Evolutionary conservation across 2,329 filamentous ascomycete species (phyloP), one percentile per base, ranked within the genome.

Genomic region (Penicillium sp.): DNA sequence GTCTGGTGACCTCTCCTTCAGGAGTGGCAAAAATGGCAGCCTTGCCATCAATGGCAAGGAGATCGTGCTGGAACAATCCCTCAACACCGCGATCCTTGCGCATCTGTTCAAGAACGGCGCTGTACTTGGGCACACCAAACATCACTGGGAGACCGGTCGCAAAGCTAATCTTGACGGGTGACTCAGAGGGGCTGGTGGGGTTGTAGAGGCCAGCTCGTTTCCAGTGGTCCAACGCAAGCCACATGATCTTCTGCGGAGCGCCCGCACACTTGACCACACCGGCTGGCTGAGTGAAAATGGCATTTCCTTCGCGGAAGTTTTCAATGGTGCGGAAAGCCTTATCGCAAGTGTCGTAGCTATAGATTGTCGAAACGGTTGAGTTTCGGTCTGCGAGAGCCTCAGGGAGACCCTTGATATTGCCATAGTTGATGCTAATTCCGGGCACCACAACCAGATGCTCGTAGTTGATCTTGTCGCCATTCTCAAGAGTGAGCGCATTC

Each of bases 401-500:
- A 0, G 80, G 75, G n/a, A 86, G 70, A 21, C 84, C 84, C 70
- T 82, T 79, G 69, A 86, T 77, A 61, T 73, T 78, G 59, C 70
- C 74, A 47, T 78, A 81, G 70, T 84, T 75, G 66, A 85, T 73
- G 17, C 71, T 73, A 65, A 86, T 79, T 6, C 84, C 84, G 0
- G 86, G 86, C 0, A 74, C 85, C 0, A 89, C 85, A 35, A 89
- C 78, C 1, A 89, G 78, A 6, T 89, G 85, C 59, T 89, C 84
- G 63, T 89, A 89, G 67, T 69, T 77, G 45, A 89, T 63, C 66
- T 76, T 80, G 64, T 83, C 79, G 54, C 85, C 85, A 59, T 82
- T 82, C 53, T 67, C 73, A 1, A 88, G 78, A 0, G 79, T 83
- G 51, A 89, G 71, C 2, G 70, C 69, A 70, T 87, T 88, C 23